Evolutionary conservation across 2,329 filamentous ascomycete species (phyloP).

Genomic region (Phyllosticta ampelicida): DNA sequence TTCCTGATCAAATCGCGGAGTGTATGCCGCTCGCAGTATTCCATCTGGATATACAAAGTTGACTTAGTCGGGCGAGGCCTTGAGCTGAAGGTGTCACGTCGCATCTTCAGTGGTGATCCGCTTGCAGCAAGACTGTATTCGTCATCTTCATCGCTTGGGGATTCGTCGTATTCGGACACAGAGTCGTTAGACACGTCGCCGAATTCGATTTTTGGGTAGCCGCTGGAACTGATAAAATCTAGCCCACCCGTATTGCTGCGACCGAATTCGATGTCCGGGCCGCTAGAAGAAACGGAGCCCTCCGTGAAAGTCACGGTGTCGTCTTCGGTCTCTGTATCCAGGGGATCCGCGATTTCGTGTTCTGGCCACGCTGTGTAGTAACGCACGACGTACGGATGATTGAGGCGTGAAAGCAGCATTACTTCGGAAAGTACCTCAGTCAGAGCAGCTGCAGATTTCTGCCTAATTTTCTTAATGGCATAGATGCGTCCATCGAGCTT

Average conservation of each 20-base stretch:
- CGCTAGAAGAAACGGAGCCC: constrained; percentile 15
- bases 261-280: constrained; percentile 45
- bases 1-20: constrained; percentile 77
- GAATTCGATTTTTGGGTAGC: constrained; percentile 67
- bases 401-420: constrained; percentile 79
- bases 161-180: constrained; percentile 25
- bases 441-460: constrained; percentile 61
- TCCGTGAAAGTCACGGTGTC: constrained; percentile 22
- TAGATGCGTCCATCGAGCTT: constrained; percentile 90
- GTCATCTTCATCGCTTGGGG: constrained; percentile 34
- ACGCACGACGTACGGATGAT: constrained; percentile 76
- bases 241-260: constrained; percentile 59
- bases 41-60: constrained; percentile 95
- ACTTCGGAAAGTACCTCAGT: constrained; percentile 80
- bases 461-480: constrained; percentile 92
- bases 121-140: constrained; percentile 23
- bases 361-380: constrained; percentile 97
- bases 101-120: constrained; percentile 24
- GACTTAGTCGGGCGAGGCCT: constrained; percentile 47
- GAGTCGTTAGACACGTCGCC: constrained; percentile 46
- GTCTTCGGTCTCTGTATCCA: constrained; percentile 20
- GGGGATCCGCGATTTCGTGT: constrained; percentile 35
- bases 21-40: constrained; percentile 91
- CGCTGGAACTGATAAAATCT: constrained; percentile 86
- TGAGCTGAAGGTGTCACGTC: constrained; percentile 36